Evolutionary conservation across 2,329 filamentous ascomycete species (phyloP).

Genomic region (Cytospora paraplurivora): DNA sequence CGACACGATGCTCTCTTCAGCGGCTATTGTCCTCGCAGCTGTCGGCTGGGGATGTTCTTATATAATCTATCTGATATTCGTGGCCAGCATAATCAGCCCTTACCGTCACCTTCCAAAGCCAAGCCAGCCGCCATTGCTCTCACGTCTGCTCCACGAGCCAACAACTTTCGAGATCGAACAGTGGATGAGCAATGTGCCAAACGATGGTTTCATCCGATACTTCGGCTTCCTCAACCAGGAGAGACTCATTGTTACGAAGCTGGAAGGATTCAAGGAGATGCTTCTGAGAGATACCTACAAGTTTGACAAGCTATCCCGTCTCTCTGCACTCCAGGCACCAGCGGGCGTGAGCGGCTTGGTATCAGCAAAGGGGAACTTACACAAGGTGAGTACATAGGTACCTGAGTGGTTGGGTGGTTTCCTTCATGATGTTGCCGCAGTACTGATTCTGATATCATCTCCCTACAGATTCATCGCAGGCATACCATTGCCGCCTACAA

Average conservation of each 20-base stretch:
- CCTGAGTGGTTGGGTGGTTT: not conserved
- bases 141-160: not conserved
- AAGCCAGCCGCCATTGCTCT: not conserved
- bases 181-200: constrained; percentile 45
- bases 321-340: constrained; percentile 3
- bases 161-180: constrained; percentile 27
- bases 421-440: too few species aligned
- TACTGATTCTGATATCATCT: not conserved
- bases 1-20: not conserved
- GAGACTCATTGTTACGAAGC: constrained; percentile 38
- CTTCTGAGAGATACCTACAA: constrained; percentile 15
- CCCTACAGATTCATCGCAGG: not conserved
- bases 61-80: not conserved
- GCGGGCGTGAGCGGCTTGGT: constrained; percentile 3
- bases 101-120: not conserved
- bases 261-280: constrained; percentile 22
- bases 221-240: constrained; percentile 47
- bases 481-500: constrained; percentile 3
- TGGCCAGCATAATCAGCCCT: not conserved
- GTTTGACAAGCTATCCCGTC: constrained; percentile 19
- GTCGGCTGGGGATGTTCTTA: not conserved
- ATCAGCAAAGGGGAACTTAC: not conserved
- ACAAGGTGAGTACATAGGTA: not conserved
- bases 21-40: not conserved
- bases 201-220: constrained; percentile 50